Evolutionary conservation across 2,329 filamentous ascomycete genomes (phyloP), one percentile per base, ranked within the genome.

Genomic region (Coleophoma crateriformis): DNA sequence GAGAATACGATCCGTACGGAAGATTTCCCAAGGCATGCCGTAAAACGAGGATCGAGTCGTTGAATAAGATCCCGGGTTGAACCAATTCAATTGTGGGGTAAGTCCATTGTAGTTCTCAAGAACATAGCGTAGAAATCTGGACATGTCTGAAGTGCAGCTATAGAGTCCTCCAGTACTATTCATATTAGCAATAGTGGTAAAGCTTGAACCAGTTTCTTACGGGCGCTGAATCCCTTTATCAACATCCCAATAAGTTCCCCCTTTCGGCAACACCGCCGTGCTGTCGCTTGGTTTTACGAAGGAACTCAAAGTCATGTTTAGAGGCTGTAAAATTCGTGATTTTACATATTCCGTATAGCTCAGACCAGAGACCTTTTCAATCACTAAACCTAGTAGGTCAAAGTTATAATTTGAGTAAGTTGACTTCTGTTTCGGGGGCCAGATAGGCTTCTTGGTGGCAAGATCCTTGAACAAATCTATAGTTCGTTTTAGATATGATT

Each of bases 21-120:
- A 69, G 0, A 72, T 74, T 55, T 76, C 72, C 68, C 71, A 76
- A 0, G 72, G 72, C 61, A 71, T 70, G 3, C 72, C 73, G 49
- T 73, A 74, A 50, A 70, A 73, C 0, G 61, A 66, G 22, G 67
- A 53, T 13, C 68, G 46, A 0, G 68, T 68, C 2, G 59, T 61
- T 0, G 62, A 53, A 37, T 64, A 68, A 3, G 68, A 71, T 1
- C 61, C 64, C 0, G 71, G 70, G 38, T 70, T 52, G 11, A 73
- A 52, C 72, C 72, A 75, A 13, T 41, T 41, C 8, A 41, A 19
- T 11, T 41, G 38, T 5, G 38, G 66, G 0, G 66, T 68, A 17
- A 74, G 61, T 10, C 61, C 60, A 45, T 73, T 73, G 61, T 67
- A 66, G 38, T 71, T 64, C 0, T 61, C 66, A 17, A 76, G 55